These are phyloP conservation scores for Termitomyces heimii DNA, from an alignment of 768 basidiomycete genomes.

Conservation along the genomic window DNA sequence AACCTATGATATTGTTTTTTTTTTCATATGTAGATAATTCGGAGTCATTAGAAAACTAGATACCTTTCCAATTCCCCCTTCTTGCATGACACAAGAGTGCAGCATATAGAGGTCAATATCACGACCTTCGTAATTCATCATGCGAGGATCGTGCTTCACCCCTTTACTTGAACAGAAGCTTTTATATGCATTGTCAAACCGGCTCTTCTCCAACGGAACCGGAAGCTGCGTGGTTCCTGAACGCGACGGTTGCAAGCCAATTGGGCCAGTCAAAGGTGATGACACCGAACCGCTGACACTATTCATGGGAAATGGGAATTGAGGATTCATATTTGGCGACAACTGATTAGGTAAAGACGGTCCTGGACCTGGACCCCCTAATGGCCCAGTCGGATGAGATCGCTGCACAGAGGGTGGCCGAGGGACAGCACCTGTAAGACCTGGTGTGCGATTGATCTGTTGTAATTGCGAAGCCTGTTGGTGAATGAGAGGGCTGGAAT, in stretches of 20 bases:
- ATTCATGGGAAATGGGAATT: conserved; percentile 14
- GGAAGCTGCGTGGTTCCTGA: conserved; percentile 14
- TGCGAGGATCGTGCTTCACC: conserved; percentile 31
- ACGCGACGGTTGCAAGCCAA: conserved; percentile 3
- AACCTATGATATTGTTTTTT: conserved; percentile 31
- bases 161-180: conserved; percentile 38
- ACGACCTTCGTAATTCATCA: conserved; percentile 46
- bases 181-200: conserved; percentile 48
- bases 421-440: conserved; percentile 24
- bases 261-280: conserved; percentile 8
- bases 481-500: conserved; percentile 24
- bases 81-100: conserved; percentile 52
- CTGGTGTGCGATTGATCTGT: conserved; percentile 21
- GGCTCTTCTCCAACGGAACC: conserved; percentile 41
- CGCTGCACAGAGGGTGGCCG: conserved; percentile 30
- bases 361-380: conserved; percentile 2
- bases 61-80: conserved; percentile 49
- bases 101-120: conserved; percentile 55
- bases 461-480: conserved; percentile 21
- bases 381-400: conserved; percentile 21
- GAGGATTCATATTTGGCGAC: conserved; percentile 27
- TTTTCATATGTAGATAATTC: neutral
- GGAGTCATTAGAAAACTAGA: neutral
- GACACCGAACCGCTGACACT: conserved; percentile 5
- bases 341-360: conserved; percentile 24